Base-by-base conservation (phyloP, 768 basidiomycete species). In the Cystobasidium onofrii region DNA sequence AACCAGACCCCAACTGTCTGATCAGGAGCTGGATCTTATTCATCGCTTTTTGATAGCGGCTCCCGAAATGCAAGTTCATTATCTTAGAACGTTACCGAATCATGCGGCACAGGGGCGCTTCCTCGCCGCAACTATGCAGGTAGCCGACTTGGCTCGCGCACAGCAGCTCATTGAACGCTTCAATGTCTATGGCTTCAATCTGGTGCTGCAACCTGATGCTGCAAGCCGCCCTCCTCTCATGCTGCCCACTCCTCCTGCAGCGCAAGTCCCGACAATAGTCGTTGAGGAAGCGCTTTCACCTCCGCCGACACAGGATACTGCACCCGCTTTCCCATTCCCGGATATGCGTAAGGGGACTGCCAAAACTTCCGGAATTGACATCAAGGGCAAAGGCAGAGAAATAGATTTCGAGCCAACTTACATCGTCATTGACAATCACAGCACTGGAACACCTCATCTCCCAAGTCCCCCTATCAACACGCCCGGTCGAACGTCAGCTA, bases 361-460 rank as follows among this genome's bases (percentile, higher is more conserved):
- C 4, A 3, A 20, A 20, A 4, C 46, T 15, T 50, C 18, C 4
- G 46, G 20, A 3, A 12, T 20, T n/a, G n/a, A 34, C 27, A 39
- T 17, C 18, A 64, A 64, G n/a, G 63, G 63, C 15, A 64, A 64
- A 46, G 63, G 63, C 25, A 64, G 39, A 36, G 63, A 41, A 43
- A 25, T 23, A 12, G 13, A 12, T 15, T 27, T 27, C 27, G 57
- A 29, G 17, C 57, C 57, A 20, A 60, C 57, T 4, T 60, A 60
- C 31, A 60, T 20, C 12, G 57, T 27, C 27, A 34, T 29, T 29
- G 57, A 34, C 15, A 25, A 60, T 20, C 57, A 60, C 20, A 60
- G 12, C 27, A 34, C 17, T 29, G 27, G 25, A 4, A 4, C 25
- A 4, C 27, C 9, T 4, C 29, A 17, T 23, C 57, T 60, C 20